phyloP scores from a whole-genome alignment of 805 yeast species.

The Lipomyces spencermartinsiae region DNA sequence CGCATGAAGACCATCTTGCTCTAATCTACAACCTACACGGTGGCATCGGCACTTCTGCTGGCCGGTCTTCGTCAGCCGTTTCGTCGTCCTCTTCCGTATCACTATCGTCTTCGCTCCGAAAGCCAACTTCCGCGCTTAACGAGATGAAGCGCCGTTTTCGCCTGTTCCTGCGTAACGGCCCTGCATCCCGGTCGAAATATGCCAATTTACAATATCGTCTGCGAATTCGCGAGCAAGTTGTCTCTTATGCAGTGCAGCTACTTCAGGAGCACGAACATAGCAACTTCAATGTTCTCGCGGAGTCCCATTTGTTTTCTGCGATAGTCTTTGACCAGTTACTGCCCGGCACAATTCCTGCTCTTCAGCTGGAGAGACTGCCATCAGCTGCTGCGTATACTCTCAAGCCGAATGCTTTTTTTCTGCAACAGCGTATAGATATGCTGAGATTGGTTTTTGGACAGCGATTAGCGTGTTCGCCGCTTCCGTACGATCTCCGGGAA shows the following conservation, averaged over 20 bases:
- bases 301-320: constrained; percentile 36
- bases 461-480: constrained; percentile 27
- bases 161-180: constrained; percentile 27
- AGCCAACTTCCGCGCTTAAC: constrained; percentile 10
- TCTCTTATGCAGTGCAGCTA: constrained; percentile 22
- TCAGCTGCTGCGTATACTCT: constrained; percentile 32
- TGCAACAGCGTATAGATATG: constrained; percentile 35
- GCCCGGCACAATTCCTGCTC: constrained; percentile 31
- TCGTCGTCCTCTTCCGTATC: constrained; percentile 9
- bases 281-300: constrained; percentile 26
- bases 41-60: constrained; percentile 12
- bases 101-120: not conserved
- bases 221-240: constrained; percentile 32
- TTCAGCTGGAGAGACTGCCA: constrained; percentile 29
- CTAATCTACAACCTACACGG: constrained; percentile 22
- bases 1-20: constrained; percentile 21
- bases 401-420: constrained; percentile 28
- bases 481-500: constrained; percentile 23
- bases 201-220: constrained; percentile 28
- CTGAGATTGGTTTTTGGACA: constrained; percentile 35
- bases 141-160: constrained; percentile 30
- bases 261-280: constrained; percentile 24
- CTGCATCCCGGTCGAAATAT: constrained; percentile 24
- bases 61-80: constrained; percentile 10
- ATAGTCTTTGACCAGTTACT: constrained; percentile 34